phyloP scores from a whole-genome alignment of 768 basidiomycete species.

The Hericium erinaceus region DNA sequence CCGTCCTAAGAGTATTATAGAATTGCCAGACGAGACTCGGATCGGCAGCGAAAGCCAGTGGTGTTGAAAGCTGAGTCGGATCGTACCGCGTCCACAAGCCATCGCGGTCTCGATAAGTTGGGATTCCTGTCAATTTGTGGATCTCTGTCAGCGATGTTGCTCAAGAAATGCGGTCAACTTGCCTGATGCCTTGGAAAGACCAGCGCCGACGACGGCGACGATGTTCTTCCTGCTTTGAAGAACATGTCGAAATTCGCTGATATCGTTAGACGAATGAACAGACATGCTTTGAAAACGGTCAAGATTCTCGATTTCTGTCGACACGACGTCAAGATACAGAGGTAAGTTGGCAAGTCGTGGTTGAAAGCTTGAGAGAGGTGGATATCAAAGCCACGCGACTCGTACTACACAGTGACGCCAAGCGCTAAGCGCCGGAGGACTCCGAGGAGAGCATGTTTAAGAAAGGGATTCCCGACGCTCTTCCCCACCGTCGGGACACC shows the following conservation, averaged over 20 bases:
- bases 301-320: neutral
- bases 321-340: no score
- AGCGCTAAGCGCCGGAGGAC: no score
- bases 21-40: constrained; percentile 4
- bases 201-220: constrained; percentile 43
- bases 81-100: no score
- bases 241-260: constrained; percentile 4
- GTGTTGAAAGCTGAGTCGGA: neutral
- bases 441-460: neutral
- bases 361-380: no score
- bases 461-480: neutral
- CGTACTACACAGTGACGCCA: no score
- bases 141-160: no score
- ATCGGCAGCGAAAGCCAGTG: constrained; percentile 4
- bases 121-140: constrained; percentile 17
- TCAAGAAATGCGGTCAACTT: neutral
- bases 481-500: neutral
- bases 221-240: constrained; percentile 22
- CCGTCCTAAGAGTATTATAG: neutral
- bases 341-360: no score
- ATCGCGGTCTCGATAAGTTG: constrained; percentile 11
- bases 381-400: no score
- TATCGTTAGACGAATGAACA: constrained; percentile 1
- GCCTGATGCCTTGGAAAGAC: constrained; percentile 57
- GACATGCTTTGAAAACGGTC: neutral